Percentiles rank a stretch among this genome's conserved stretches.
These are phyloP conservation scores for Davidsoniella virescens DNA, from an alignment of 2,329 filamentous ascomycete genomes.

Conservation along the genomic window DNA sequence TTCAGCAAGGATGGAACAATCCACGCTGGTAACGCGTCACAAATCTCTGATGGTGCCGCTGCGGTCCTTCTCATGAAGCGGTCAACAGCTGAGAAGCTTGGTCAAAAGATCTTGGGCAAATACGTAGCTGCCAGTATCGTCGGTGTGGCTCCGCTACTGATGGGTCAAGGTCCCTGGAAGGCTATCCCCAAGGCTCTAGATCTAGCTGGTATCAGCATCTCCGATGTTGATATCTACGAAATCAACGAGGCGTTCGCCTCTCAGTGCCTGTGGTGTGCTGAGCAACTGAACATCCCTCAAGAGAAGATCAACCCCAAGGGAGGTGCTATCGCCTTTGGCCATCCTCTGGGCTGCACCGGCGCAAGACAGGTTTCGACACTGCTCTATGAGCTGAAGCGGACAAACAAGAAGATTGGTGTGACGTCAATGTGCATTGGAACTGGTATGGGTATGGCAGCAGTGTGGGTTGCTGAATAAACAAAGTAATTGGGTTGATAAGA, in stretches of 20 bases:
- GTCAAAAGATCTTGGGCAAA: slow-evolving; percentile 82
- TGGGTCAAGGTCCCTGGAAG: slow-evolving; percentile 92
- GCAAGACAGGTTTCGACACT: slow-evolving; percentile 86
- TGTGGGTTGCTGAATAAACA: slow-evolving; percentile 80
- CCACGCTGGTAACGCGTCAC: slow-evolving; percentile 89
- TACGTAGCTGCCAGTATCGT: slow-evolving; percentile 74
- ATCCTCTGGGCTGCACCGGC: slow-evolving; percentile 87
- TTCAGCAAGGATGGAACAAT: slow-evolving; percentile 87
- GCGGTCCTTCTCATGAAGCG: slow-evolving; percentile 94
- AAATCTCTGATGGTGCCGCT: slow-evolving; percentile 90
- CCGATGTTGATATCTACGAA: slow-evolving; percentile 93
- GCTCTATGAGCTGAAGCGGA: slow-evolving; percentile 76
- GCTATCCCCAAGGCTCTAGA: slow-evolving; percentile 84
- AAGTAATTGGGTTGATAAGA: too few species aligned
- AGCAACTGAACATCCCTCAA: slow-evolving; percentile 65
- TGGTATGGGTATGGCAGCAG: slow-evolving; percentile 93
- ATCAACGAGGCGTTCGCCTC: slow-evolving; percentile 98
- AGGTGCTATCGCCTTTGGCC: slow-evolving; percentile 88
- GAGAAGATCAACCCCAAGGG: slow-evolving; percentile 97
- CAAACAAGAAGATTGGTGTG: slow-evolving; percentile 68
- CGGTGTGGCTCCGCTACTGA: slow-evolving; percentile 80
- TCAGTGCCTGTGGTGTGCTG: slow-evolving; percentile 86
- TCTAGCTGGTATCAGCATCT: slow-evolving; percentile 69
- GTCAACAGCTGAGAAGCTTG: slow-evolving; percentile 71
- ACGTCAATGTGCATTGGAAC: slow-evolving; percentile 96